Conservation (phyloP, 2,329 filamentous ascomycete genomes). For the Tolypocladium endophyticum region DNA sequence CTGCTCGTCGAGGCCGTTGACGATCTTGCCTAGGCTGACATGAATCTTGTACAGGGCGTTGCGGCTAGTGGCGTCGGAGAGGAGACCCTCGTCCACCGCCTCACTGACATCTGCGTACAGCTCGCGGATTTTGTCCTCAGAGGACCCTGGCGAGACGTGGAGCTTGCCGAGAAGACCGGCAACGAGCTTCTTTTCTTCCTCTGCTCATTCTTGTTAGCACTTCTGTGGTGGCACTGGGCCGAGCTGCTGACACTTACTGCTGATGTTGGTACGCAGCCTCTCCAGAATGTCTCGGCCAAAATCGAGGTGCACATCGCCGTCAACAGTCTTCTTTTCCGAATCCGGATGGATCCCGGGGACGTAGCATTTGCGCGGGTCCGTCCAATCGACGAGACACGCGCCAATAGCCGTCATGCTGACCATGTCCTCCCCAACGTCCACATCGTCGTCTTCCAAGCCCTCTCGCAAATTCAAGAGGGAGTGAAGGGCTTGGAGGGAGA, state of each 20-base stretch:
- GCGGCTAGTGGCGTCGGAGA: slow-evolving; percentile 49
- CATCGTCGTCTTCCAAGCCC: slow-evolving; percentile 63
- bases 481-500: slow-evolving; percentile 66
- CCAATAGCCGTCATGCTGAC: slow-evolving; percentile 69
- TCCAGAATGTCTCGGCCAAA: slow-evolving; percentile 71
- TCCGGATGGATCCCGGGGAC: slow-evolving; percentile 39
- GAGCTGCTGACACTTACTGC: slow-evolving; percentile 41
- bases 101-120: slow-evolving; percentile 47
- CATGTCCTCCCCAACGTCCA: slow-evolving; percentile 67
- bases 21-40: slow-evolving; percentile 55
- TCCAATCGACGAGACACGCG: slow-evolving; percentile 85
- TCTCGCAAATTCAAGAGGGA: slow-evolving; percentile 64
- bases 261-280: slow-evolving; percentile 54
- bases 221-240: neutral
- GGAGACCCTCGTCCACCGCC: slow-evolving; percentile 51
- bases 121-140: slow-evolving; percentile 45
- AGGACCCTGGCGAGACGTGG: slow-evolving; percentile 59
- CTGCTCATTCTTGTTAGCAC: slow-evolving; percentile 26
- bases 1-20: slow-evolving; percentile 45
- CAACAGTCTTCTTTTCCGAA: slow-evolving; percentile 51
- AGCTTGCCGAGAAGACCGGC: slow-evolving; percentile 74
- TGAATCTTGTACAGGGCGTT: slow-evolving; percentile 61
- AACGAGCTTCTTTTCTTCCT: slow-evolving; percentile 78
- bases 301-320: slow-evolving; percentile 70
- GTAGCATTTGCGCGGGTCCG: slow-evolving; percentile 74